phyloP scores from a whole-genome alignment of 2,329 filamentous ascomycete genomes.

The Fusarium austroafricanum region DNA sequence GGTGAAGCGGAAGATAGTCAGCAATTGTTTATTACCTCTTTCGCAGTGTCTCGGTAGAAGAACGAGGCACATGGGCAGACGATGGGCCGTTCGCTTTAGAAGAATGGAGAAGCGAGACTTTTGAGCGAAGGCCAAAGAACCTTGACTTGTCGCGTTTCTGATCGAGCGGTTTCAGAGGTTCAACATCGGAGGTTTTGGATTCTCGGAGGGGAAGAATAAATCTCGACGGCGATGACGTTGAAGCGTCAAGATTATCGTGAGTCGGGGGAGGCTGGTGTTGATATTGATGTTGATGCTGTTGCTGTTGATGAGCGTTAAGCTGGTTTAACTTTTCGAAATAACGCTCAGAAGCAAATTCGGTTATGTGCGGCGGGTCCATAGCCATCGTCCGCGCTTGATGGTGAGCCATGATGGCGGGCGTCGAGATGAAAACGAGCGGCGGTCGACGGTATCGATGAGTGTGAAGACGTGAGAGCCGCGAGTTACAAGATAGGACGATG shows the following conservation, averaged over 20 bases:
- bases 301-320: constrained; percentile 61
- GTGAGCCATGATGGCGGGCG: constrained; percentile 49
- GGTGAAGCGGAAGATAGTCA: background rate
- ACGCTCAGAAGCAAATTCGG: constrained; percentile 74
- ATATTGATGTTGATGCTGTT: constrained; percentile 59
- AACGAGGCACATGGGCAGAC: constrained; percentile 20
- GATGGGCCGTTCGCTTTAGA: constrained; percentile 47
- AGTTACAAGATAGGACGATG: constrained; percentile 26
- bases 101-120: constrained; percentile 52
- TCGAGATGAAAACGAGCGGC: constrained; percentile 38
- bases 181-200: constrained; percentile 50
- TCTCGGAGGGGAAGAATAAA: constrained; percentile 64
- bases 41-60: constrained; percentile 45
- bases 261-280: constrained; percentile 51
- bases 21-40: constrained; percentile 49
- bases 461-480: constrained; percentile 5
- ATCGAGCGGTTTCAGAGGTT: constrained; percentile 47
- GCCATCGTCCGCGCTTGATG: constrained; percentile 48
- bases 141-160: constrained; percentile 57
- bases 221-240: constrained; percentile 50
- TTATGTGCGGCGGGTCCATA: constrained; percentile 73
- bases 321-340: constrained; percentile 72
- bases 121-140: constrained; percentile 57
- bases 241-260: constrained; percentile 37
- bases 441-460: constrained; percentile 12